Evolutionary conservation across 495 filamentous ascomycete genomes (phyloP).

Genomic region (Penicillium herquei): DNA sequence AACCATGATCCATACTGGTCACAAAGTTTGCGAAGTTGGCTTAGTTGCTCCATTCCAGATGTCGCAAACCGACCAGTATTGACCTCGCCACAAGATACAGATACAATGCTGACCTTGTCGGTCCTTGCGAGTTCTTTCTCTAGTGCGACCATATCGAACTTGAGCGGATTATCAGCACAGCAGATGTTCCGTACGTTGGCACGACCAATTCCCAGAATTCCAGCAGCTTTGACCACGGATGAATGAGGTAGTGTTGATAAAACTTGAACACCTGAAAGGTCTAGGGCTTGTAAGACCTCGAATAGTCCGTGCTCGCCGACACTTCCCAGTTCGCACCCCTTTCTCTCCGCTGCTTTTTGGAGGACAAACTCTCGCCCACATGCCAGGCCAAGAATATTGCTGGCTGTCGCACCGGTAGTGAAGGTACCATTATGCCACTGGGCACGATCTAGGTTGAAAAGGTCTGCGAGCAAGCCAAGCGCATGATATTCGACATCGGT

Average conservation of each 20-base stretch:
- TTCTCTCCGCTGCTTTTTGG: constrained; percentile 34
- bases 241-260: constrained; percentile 82
- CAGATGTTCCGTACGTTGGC: constrained; percentile 60
- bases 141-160: constrained; percentile 62
- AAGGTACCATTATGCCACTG: constrained; percentile 61
- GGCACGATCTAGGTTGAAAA: constrained; percentile 60
- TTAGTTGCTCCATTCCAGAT: constrained; percentile 56
- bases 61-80: constrained; percentile 87
- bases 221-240: constrained; percentile 77
- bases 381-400: constrained; percentile 79
- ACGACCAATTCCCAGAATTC: constrained; percentile 77
- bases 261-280: constrained; percentile 67
- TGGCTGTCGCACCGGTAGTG: constrained; percentile 85
- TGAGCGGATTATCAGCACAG: constrained; percentile 54
- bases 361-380: constrained; percentile 72
- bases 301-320: constrained; percentile 70
- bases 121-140: constrained; percentile 50
- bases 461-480: constrained; percentile 63
- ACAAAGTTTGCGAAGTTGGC: constrained; percentile 62
- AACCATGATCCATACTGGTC: constrained; percentile 80
- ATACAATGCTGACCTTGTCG: constrained; percentile 68
- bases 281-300: constrained; percentile 60
- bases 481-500: constrained; percentile 74
- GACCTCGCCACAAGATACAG: constrained; percentile 80
- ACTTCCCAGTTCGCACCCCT: constrained; percentile 37